Evolutionary conservation across 2,329 filamentous ascomycete species (phyloP), one percentile per base, ranked within the genome.

Genomic region (Ramichloridium luteum): DNA sequence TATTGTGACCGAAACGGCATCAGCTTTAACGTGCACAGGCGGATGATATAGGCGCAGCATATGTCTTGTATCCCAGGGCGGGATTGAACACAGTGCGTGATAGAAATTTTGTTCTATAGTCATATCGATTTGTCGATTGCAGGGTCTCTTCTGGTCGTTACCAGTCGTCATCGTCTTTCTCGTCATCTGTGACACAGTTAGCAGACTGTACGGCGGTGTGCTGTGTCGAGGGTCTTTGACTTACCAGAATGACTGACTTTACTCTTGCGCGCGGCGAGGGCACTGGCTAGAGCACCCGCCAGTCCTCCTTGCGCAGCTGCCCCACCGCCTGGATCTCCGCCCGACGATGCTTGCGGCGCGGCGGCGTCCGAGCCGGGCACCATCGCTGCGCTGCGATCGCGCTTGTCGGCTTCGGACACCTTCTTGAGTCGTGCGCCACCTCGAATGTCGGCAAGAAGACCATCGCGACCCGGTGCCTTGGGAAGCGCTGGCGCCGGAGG

Each of bases 211-310:
- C 12, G 12, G 9, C 6, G 9, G 5, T 23, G 13, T 12, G 25
- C 22, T 11, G 16, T 22, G 27, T 18, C 6, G 27, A 35, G 22
- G 5, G n/a, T 20, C 13, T 13, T 31, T 13, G 31, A 78, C 82
- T 74, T 74, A 94, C 88, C 88, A 67, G 83, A 93, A 56, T 82
- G 79, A 61, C 82, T 83, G 55, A 94, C 88, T 67, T 93, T 93
- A 58, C 84, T 75, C 66, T 94, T 94, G 57, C 88, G 71, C 61
- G 74, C 78, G 37, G 82, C 82, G 46, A 93, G 61, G 28, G 84
- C 86, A 61, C 80, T 83, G 13, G 84, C 83, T 69, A 94, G 52
- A 27, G 63, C 63, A 9, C 60, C 61, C 34, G 63, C 64, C 45
- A 67, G 39, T 10, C 55, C 55, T 28, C 54, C 51, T 26, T 47